Evolutionary conservation across 345 rosid genomes (phyloP).

Genomic region (Citrus australasica): DNA sequence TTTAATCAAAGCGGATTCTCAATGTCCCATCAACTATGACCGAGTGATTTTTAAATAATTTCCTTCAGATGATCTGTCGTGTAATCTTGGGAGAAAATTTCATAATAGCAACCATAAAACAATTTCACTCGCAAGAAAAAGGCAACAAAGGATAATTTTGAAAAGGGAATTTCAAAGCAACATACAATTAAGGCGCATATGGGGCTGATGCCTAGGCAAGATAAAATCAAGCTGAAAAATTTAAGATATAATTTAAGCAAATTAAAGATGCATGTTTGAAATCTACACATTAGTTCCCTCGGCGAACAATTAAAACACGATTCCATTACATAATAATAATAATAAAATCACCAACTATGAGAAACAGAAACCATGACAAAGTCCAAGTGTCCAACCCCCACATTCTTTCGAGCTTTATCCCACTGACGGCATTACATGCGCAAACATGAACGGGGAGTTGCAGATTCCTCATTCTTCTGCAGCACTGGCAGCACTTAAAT

Average conservation of each 20-base stretch:
- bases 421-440: neutral
- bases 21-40: too few species aligned
- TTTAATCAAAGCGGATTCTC: too few species aligned
- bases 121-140: too few species aligned
- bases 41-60: too few species aligned
- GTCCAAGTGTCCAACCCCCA: neutral
- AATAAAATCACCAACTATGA: neutral
- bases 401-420: neutral
- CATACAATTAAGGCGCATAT: too few species aligned
- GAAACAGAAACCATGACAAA: neutral
- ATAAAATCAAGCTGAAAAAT: neutral
- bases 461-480: slow-evolving; percentile 64
- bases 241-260: neutral
- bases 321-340: slow-evolving; percentile 1
- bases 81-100: too few species aligned
- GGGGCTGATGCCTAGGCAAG: neutral
- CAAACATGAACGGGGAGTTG: neutral
- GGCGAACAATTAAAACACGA: neutral
- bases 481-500: slow-evolving; percentile 85
- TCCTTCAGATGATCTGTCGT: too few species aligned
- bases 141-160: neutral
- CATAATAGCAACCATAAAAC: too few species aligned
- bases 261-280: neutral
- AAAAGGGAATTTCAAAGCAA: too few species aligned
- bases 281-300: slow-evolving; percentile 3